Conservation (phyloP, 495 filamentous ascomycete genomes). For the Podospora sp. region DNA sequence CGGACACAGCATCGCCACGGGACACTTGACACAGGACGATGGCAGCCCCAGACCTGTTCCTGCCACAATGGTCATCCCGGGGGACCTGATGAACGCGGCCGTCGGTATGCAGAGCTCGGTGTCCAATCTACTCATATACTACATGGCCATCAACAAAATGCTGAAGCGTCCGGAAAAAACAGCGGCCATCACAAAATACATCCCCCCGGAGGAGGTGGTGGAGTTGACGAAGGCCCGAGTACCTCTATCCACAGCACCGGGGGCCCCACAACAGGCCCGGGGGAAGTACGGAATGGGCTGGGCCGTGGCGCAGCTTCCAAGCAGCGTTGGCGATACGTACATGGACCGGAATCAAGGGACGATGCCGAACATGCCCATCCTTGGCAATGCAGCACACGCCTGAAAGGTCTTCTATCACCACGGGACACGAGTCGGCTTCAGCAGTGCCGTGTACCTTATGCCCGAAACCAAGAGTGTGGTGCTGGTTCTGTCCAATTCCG, state of each 20-base stretch:
- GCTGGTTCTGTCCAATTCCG: conserved; percentile 3
- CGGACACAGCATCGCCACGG: conserved; percentile 4
- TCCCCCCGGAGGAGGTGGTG: conserved; percentile 1
- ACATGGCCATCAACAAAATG: background rate
- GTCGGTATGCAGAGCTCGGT: conserved; percentile 13
- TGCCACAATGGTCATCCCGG: background rate
- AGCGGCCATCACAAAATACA: background rate
- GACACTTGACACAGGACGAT: conserved; percentile 8
- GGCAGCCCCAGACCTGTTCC: conserved; percentile 9
- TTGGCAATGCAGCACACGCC: background rate
- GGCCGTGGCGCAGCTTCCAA: conserved; percentile 14
- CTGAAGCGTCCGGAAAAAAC: conserved; percentile 1
- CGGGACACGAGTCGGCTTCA: background rate
- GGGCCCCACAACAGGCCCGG: no score
- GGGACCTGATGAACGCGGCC: conserved; percentile 8
- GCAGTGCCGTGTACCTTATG: background rate
- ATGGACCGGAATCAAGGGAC: conserved; percentile 9
- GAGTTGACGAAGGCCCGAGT: background rate
- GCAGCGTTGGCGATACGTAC: conserved; percentile 8
- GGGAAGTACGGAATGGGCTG: conserved; percentile 14
- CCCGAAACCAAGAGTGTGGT: conserved; percentile 1
- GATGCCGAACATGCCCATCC: conserved; percentile 5
- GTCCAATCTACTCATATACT: conserved; percentile 4
- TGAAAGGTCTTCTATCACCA: conserved; percentile 2
- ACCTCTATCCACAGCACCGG: no score